Evolutionary conservation across 1,284 basidiomycete species (phyloP).

Genomic region (Mycena citricolor): DNA sequence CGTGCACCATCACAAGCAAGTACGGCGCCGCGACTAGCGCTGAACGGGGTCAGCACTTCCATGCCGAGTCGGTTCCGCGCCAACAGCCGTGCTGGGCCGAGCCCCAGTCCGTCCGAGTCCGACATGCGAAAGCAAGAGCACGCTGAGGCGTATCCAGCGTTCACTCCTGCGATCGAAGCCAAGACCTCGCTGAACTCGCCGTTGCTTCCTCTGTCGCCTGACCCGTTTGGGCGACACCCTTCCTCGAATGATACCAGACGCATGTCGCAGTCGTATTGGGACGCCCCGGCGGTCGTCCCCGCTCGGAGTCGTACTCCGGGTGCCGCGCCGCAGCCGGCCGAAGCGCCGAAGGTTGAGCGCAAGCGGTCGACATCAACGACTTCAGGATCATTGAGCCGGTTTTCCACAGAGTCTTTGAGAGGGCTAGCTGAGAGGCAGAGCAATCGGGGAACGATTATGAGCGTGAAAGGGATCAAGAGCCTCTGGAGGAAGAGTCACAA

Average conservation of each 20-base stretch:
- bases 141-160: conserved; percentile 44
- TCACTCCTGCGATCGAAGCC: conserved; percentile 30
- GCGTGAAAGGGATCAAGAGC: conserved; percentile 68
- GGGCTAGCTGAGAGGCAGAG: conserved; percentile 27
- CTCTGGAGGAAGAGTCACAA: conserved; percentile 74
- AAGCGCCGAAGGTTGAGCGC: conserved; percentile 24
- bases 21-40: conserved; percentile 58
- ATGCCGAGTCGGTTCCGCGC: conserved; percentile 19
- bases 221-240: conserved; percentile 73
- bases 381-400: too few relatives aligned
- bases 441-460: conserved; percentile 47
- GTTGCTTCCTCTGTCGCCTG: conserved; percentile 71
- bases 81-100: not conserved
- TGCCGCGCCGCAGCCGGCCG: conserved; percentile 23
- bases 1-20: conserved; percentile 28
- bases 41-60: conserved; percentile 67
- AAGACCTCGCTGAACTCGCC: conserved; percentile 37
- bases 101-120: conserved; percentile 45
- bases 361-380: too few relatives aligned
- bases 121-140: conserved; percentile 54
- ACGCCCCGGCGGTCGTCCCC: conserved; percentile 40
- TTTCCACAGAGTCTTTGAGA: conserved; percentile 67
- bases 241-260: conserved; percentile 41
- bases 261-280: conserved; percentile 29
- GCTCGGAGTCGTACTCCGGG: conserved; percentile 1